Evolutionary conservation across 768 basidiomycete genomes (phyloP), one percentile per base, ranked within the genome.

Genomic region (Naganishia antarctica): DNA sequence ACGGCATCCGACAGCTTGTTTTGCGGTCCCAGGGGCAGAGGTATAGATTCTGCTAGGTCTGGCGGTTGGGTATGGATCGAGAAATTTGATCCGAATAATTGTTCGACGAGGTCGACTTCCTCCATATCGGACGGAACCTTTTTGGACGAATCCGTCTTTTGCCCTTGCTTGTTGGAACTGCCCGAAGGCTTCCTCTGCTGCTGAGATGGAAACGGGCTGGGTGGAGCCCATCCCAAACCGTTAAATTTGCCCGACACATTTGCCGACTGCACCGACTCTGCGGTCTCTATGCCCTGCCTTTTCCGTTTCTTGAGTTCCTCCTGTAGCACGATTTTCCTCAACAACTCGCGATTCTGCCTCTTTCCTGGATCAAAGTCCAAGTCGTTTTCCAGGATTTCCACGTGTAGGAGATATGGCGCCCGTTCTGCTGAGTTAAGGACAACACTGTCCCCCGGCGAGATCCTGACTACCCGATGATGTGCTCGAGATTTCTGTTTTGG

Each of bases 391-490:
- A 98, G 81, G 47, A 98, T 87, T 78, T 99, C 96, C 64, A 98
- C 84, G 66, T 93, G 82, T 25, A 99, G 83, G 21, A 99, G 82
- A 74, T 90, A 99, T 4, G 96, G 96, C 0, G 91, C 92, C 37
- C 89, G 84, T 78, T 99, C 93, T 3, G 96, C 96, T 21, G 94
- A 98, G 75, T 99, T 99, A 28, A 99, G 83, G 11, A 98, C 96
- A 47, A 98, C 96, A 63, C 90, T 89, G 80, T 99, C 96, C 15
- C 93, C 91, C 2, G 96, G 94, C 12, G 94, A 93, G 72, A 99
- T 94, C 68, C 96, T 86, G 57, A 98, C 92, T 58, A 99, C 90
- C 45, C 91, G 87, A 75, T 97, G 92, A 75, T 98, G 94, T 5
- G 88, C 85, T 71, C 84, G 81, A 6, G 83, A 80, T 43, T 81